Evolutionary conservation across 768 basidiomycete species (phyloP).

Genomic region (Gyrodon lividus): DNA sequence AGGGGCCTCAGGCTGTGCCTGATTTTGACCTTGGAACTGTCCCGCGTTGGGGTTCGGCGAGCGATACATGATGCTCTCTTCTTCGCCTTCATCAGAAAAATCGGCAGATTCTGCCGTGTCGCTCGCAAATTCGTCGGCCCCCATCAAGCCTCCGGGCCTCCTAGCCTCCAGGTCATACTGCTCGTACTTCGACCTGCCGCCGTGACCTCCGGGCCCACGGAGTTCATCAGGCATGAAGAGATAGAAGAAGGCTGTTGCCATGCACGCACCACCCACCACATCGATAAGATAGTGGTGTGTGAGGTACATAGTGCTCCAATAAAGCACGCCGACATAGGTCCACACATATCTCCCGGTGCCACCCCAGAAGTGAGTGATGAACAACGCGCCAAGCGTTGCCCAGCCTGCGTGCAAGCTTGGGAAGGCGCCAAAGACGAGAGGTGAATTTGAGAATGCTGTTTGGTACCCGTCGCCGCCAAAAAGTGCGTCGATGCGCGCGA

Average conservation of each 20-base stretch:
- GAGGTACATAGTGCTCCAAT: constrained; percentile 99
- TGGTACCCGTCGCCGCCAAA: constrained; percentile 79
- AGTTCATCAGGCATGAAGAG: constrained; percentile 82
- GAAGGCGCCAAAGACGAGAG: constrained; percentile 96
- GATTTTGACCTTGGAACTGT: constrained; percentile 1
- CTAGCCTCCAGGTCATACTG: constrained; percentile 70
- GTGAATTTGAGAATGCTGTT: constrained; percentile 77
- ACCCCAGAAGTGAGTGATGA: constrained; percentile 94
- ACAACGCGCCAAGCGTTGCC: constrained; percentile 90
- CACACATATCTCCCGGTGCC: constrained; percentile 65
- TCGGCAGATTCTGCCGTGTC: constrained; percentile 48
- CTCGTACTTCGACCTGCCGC: constrained; percentile 60
- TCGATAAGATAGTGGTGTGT: constrained; percentile 99
- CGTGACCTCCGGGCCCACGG: constrained; percentile 50
- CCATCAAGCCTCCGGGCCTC: constrained; percentile 25
- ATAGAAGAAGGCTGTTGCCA: constrained; percentile 87
- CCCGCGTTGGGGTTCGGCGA: constrained; percentile 48
- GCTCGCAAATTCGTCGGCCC: constrained; percentile 32
- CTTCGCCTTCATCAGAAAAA: constrained; percentile 62
- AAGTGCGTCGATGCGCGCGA: constrained; percentile 87
- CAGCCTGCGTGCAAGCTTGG: constrained; percentile 90
- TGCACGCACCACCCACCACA: constrained; percentile 89
- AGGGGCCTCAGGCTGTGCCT: constrained; percentile 9
- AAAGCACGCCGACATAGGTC: constrained; percentile 81
- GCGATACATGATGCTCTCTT: constrained; percentile 67